phyloP scores from a whole-genome alignment of 2,329 filamentous ascomycete species.

The Colletotrichum paranaense region DNA sequence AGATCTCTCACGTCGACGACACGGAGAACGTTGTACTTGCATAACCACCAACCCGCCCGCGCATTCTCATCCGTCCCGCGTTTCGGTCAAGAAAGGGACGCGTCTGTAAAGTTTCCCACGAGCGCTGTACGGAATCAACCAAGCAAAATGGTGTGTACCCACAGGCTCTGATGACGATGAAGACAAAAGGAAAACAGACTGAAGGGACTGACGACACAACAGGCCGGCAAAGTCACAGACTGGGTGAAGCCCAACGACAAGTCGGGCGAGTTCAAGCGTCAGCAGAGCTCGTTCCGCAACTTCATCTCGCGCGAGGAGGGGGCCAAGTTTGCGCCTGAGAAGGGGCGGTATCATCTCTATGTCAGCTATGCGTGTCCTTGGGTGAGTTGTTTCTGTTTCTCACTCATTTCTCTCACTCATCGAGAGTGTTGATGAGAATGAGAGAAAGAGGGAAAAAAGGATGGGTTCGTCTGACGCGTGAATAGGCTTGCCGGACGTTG shows the following conservation, averaged over 20 bases:
- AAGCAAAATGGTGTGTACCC: constrained; percentile 24
- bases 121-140: constrained; percentile 3
- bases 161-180: no score
- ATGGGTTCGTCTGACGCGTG: background rate
- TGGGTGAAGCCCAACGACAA: constrained; percentile 85
- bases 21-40: background rate
- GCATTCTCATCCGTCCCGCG: constrained; percentile 1
- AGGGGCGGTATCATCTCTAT: constrained; percentile 93
- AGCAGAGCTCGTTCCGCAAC: constrained; percentile 83
- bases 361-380: constrained; percentile 95
- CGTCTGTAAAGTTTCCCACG: background rate
- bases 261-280: constrained; percentile 92
- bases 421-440: background rate
- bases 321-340: constrained; percentile 85
- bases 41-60: background rate
- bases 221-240: constrained; percentile 73
- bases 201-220: no score
- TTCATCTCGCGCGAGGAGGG: constrained; percentile 79
- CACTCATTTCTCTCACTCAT: background rate
- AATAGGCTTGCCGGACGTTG: constrained; percentile 80
- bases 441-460: background rate
- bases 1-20: background rate
- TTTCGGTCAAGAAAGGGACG: background rate
- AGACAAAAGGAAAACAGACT: no score
- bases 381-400: constrained; percentile 55